Evolutionary conservation across 768 basidiomycete genomes (phyloP), one percentile per base, ranked within the genome.

Genomic region (Ramaria sp.): DNA sequence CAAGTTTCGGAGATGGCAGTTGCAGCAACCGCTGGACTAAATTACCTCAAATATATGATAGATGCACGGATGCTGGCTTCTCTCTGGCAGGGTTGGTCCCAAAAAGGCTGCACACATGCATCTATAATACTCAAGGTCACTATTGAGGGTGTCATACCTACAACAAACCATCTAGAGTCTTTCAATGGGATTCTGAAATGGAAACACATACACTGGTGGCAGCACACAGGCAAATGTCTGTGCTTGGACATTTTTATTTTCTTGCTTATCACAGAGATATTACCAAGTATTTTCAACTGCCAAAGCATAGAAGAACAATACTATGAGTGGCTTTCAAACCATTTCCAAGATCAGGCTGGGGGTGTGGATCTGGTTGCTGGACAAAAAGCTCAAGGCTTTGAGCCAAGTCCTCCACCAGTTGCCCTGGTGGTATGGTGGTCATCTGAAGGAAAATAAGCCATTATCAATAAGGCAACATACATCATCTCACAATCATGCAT

Each of bases 111-210:
- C 48, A 38, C 58, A 19, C 51, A 65, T 49, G 70, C 69, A 2
- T 62, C 70, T 6, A 5, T 43, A n/a, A 34, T 37, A 10, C 63
- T 72, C 22, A 55, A 58, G 19, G 47, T 66, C 11, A 59, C 66
- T 2, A 22, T 69, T 6, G 46, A 59, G 6, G 31, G 46, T 6
- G 54, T 73, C 20, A 53, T 65, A n/a, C n/a, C n/a, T n/a, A n/a
- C n/a, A 1, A 72, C 64, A 17, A 73, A 73, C 58, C 66, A 64
- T 45, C 66, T 73, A 2, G 71, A 73, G 59, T 67, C 66, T 0
- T 70, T 69, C 59, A 72, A 73, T 49, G 66, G 68, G 1, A 63
- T 60, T 19, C 54, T 70, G 43, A 71, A 71, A 54, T 53, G 55
- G 4, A 63, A 61, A 42, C 68, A 68, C 54, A 20, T 73, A 0